phyloP scores from a whole-genome alignment of 1,139 yeast genomes.

The Yamadazyma triangularis region DNA sequence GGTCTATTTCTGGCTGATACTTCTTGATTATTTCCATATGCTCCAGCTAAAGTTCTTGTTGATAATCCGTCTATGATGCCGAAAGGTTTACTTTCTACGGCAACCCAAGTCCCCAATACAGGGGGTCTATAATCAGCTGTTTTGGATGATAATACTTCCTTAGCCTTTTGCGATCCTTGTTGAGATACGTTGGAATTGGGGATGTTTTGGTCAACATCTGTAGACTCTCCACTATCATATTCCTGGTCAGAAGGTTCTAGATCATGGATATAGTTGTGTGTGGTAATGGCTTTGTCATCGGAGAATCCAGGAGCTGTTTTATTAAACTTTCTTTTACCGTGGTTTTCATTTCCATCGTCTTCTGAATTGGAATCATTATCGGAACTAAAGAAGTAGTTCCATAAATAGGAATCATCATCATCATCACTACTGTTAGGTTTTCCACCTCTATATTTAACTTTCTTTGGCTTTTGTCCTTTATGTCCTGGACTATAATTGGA shows the following conservation, averaged over 20 bases:
- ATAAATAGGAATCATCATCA: constrained; percentile 50
- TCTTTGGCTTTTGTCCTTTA: constrained; percentile 5
- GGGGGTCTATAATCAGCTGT: constrained; percentile 89
- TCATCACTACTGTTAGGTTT: constrained; percentile 31
- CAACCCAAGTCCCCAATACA: constrained; percentile 86
- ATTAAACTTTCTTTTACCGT: constrained; percentile 1
- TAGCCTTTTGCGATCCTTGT: constrained; percentile 72
- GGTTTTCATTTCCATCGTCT: constrained; percentile 23
- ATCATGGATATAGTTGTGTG: constrained; percentile 1
- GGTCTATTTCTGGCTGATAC: constrained; percentile 11
- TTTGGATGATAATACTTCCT: constrained; percentile 83
- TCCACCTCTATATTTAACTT: background rate
- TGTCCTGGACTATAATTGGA: constrained; percentile 4
- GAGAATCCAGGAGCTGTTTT: background rate
- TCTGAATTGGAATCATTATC: constrained; percentile 34
- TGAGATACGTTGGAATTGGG: constrained; percentile 46
- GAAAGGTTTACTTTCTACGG: constrained; percentile 73
- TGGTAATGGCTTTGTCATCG: constrained; percentile 1
- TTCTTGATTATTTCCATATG: background rate
- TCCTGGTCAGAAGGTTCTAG: constrained; percentile 10
- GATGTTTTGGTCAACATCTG: constrained; percentile 80
- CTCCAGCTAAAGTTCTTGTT: constrained; percentile 59
- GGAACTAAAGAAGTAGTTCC: constrained; percentile 52
- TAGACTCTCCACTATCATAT: constrained; percentile 70
- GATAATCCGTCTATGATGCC: constrained; percentile 93